phyloP scores from a whole-genome alignment of 495 filamentous ascomycete species.

The Penicillium silybi region DNA sequence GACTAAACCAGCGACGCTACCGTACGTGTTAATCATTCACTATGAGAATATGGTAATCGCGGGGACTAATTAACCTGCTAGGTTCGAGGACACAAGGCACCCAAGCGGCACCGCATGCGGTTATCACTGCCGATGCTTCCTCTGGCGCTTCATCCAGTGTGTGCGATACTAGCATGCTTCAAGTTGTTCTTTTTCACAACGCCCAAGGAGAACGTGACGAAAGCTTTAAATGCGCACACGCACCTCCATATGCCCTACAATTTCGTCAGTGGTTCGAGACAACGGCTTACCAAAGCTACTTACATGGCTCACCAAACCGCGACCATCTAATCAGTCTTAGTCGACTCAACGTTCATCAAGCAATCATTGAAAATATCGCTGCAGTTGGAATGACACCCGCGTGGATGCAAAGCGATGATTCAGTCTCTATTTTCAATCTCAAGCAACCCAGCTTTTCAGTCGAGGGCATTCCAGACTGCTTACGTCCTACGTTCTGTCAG shows the following conservation, averaged over 20 bases:
- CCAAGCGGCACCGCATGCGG: neutral
- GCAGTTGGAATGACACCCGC: slow-evolving; percentile 14
- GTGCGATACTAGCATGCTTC: neutral
- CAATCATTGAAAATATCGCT: slow-evolving; percentile 14
- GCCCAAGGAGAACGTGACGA: neutral
- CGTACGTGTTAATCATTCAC: slow-evolving; percentile 4
- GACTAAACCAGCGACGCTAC: slow-evolving; percentile 17
- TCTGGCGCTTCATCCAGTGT: neutral
- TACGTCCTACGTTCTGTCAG: slow-evolving; percentile 24
- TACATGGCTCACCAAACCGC: slow-evolving; percentile 6
- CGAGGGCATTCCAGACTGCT: slow-evolving; percentile 17
- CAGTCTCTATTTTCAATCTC: slow-evolving; percentile 25
- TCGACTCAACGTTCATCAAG: slow-evolving; percentile 18
- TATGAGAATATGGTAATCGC: neutral
- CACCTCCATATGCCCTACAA: neutral
- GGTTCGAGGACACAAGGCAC: slow-evolving; percentile 1
- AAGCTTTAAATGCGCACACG: slow-evolving; percentile 20
- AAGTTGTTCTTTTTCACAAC: too few relatives aligned
- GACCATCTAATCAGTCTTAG: slow-evolving; percentile 16
- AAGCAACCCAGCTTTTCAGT: slow-evolving; percentile 8
- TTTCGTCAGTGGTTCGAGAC: slow-evolving; percentile 5
- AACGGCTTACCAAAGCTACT: slow-evolving; percentile 4
- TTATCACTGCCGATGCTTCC: neutral
- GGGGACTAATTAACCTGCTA: neutral
- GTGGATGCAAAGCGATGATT: slow-evolving; percentile 17